Base-by-base conservation (phyloP, 108 stramenopile species). In the Pseudonitzschia pungens region DNA sequence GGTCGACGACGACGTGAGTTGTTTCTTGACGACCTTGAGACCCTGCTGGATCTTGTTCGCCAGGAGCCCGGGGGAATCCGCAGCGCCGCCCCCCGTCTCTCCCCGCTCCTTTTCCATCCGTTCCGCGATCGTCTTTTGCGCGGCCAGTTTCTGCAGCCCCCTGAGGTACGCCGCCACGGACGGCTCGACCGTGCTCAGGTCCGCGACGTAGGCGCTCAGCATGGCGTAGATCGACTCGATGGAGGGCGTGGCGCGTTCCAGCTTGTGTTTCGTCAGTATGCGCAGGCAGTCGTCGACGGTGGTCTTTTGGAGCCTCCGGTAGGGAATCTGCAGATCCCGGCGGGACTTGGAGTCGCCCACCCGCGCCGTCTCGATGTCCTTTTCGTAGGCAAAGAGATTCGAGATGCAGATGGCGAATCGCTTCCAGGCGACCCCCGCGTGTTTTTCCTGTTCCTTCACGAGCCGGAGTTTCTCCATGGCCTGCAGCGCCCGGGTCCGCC, bases 331-430 rank as follows among this genome's bases (percentile, higher is more conserved):
- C 60, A 79, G 41, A 0, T 86, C 78, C 28, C 78, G 81, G 66
- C 71, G 74, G 20, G 69, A 29, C 44, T 68, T 77, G 41, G 74
- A 27, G 20, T 83, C 79, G 24, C 70, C 85, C 86, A 86, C 66
- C 65, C 83, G 79, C 20, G 82, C 83, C 32, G 68, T 80, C 74
- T 92, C 93, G 9, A 91, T 65, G 40, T 94, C 90, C 68, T 91
- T 94, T 65, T 94, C 93, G 27, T 83, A 85, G 31, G 87, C 74
- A 83, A 89, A 94, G 33, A 94, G 77, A 71, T 84, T 87, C 21
- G 87, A 86, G 44, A 94, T 31, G 20, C 85, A 73, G 52, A 87
- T 84, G 21, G 89, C 90, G 67, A 94, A 83, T 8, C 79, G 54
- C 43, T 89, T 89, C 93, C 93, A 94, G 32, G 87, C 78, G 14